A percentile compares a stretch with the other conserved stretches of the same genome.
phyloP scores from a whole-genome alignment of 495 filamentous ascomycete species.

The Penicillium alfredii region DNA sequence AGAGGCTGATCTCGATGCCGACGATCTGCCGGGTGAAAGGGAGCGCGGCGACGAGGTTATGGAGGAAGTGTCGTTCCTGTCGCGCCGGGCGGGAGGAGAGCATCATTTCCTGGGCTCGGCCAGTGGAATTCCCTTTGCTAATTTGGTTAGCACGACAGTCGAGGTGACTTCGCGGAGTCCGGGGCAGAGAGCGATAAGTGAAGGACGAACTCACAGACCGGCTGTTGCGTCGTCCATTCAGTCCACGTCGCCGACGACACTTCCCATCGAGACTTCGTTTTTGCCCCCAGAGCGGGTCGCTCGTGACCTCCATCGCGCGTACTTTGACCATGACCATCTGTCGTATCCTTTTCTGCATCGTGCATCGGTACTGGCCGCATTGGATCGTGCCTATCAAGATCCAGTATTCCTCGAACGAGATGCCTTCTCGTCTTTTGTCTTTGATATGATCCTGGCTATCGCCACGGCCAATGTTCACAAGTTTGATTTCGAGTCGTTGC shows the following conservation, averaged over 20 bases:
- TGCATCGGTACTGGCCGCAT: neutral
- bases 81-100: conserved; percentile 19
- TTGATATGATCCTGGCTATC: conserved; percentile 23
- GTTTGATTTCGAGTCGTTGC: conserved; percentile 18
- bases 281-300: conserved; percentile 15
- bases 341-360: conserved; percentile 19
- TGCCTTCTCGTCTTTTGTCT: conserved; percentile 12
- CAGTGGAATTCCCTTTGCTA: conserved; percentile 20
- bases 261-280: neutral
- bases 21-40: neutral
- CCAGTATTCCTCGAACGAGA: conserved; percentile 8
- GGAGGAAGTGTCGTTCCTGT: conserved; percentile 25
- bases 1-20: conserved; percentile 1
- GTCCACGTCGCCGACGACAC: neutral
- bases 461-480: conserved; percentile 17
- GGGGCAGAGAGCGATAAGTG: too few species aligned
- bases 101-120: conserved; percentile 21
- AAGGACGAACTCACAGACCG: too few species aligned
- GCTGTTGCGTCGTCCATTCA: neutral
- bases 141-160: conserved; percentile 13
- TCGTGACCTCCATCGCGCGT: conserved; percentile 13
- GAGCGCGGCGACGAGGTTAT: conserved; percentile 13
- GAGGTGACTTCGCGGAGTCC: too few species aligned
- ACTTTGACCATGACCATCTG: conserved; percentile 23
- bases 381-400: conserved; percentile 14